Percentiles rank a stretch among this genome's conserved stretches.
Conservation (phyloP, 2,329 filamentous ascomycete species). For the Cordyceps pruinosa region DNA sequence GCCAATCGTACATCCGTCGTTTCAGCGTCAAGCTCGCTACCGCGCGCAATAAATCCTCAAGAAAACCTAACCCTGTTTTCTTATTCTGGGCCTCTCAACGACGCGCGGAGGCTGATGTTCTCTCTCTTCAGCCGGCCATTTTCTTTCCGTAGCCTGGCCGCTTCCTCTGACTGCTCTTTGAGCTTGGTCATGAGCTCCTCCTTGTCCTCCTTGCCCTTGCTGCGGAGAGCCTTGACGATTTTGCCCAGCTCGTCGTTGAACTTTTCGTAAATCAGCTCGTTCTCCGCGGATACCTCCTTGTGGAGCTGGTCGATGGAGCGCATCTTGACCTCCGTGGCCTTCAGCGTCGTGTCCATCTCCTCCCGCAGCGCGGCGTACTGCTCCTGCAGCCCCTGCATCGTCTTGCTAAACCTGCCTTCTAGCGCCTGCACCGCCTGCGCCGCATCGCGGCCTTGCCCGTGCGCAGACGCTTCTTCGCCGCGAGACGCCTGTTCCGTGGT, state of each 20-base stretch:
- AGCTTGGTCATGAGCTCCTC: conserved; percentile 68
- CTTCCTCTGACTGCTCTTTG: conserved; percentile 70
- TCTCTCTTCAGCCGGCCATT: conserved; percentile 78
- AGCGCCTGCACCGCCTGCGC: conserved; percentile 52
- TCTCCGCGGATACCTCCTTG: conserved; percentile 81
- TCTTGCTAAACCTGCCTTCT: conserved; percentile 57
- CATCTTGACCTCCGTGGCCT: conserved; percentile 69
- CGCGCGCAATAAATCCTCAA: conserved; percentile 15
- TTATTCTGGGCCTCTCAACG: conserved; percentile 39
- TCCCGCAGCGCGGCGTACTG: conserved; percentile 58
- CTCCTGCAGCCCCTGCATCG: conserved; percentile 52
- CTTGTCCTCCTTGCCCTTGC: conserved; percentile 67
- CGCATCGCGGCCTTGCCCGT: conserved; percentile 25
- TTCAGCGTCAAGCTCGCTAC: background rate
- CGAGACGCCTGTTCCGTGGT: background rate
- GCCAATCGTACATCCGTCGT: conserved; percentile 14
- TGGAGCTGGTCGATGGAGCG: conserved; percentile 83
- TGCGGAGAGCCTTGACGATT: conserved; percentile 68
- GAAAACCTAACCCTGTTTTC: background rate
- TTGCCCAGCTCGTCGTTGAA: conserved; percentile 88
- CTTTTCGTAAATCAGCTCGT: conserved; percentile 83
- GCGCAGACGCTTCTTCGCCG: conserved; percentile 35
- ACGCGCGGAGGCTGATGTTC: conserved; percentile 60
- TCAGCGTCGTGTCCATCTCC: conserved; percentile 66
- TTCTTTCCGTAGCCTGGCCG: conserved; percentile 71